Percentiles rank a stretch among this genome's conserved stretches.
These are phyloP conservation scores for Tylopilus cervinicoccineus DNA, from an alignment of 768 basidiomycete genomes.

Conservation along the genomic window DNA sequence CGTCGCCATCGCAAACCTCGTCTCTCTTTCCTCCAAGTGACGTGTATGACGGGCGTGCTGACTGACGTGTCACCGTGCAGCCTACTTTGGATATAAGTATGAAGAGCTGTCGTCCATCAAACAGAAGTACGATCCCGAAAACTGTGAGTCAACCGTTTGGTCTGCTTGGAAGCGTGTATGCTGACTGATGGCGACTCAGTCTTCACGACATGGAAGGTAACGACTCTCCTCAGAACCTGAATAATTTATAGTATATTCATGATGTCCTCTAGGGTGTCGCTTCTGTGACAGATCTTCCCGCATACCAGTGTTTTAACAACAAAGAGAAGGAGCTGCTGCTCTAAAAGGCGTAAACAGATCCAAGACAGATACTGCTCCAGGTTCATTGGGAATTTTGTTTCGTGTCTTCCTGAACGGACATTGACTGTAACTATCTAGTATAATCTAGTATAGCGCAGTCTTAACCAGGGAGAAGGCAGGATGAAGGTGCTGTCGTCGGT, in stretches of 20 bases:
- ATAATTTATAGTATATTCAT: background rate
- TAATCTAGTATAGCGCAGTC: too few relatives aligned
- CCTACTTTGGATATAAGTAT: conserved; percentile 22
- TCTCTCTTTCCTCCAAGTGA: background rate
- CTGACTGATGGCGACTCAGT: conserved; percentile 4
- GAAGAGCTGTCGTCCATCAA: conserved; percentile 14
- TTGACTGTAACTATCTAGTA: conserved; percentile 2
- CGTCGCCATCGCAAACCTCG: background rate
- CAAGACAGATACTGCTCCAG: background rate
- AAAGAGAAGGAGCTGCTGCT: conserved; percentile 5
- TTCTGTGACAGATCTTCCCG: background rate
- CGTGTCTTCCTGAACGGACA: background rate
- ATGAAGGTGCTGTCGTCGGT: background rate
- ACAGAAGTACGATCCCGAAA: conserved; percentile 19
- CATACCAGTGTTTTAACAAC: conserved; percentile 4
- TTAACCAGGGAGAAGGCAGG: background rate
- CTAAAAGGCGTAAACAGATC: background rate
- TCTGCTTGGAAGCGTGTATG: background rate
- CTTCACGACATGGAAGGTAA: conserved; percentile 20
- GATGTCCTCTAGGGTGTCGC: conserved; percentile 4
- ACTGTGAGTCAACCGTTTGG: conserved; percentile 9
- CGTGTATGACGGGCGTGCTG: background rate
- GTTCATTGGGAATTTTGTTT: background rate
- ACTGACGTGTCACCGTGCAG: background rate
- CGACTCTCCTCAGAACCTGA: too few relatives aligned